These are phyloP conservation scores for Sporothrix dimorphospora DNA, from an alignment of 2,329 filamentous ascomycete species.

Conservation along the genomic window DNA sequence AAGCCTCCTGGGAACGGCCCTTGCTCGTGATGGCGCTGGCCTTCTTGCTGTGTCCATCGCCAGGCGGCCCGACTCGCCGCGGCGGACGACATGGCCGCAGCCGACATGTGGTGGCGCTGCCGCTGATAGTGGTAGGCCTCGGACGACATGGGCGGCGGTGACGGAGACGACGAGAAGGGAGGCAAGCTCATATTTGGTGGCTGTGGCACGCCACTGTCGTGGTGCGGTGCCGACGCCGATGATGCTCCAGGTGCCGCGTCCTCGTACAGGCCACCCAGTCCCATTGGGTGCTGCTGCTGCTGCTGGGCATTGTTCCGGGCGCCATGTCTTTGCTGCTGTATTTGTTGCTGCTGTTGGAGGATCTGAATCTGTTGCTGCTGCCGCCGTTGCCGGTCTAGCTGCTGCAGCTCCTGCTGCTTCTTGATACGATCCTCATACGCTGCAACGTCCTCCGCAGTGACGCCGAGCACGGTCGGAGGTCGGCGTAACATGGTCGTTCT, in stretches of 20 bases:
- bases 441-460: conserved; percentile 72
- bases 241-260: background rate
- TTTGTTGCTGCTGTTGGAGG: conserved; percentile 22
- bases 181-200: background rate
- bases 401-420: conserved; percentile 27
- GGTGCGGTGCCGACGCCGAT: background rate
- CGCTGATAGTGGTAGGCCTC: conserved; percentile 22
- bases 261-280: background rate
- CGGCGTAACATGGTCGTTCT: conserved; percentile 46
- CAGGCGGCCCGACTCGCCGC: conserved; percentile 23
- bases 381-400: conserved; percentile 17
- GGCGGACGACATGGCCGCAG: conserved; percentile 26
- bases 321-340: background rate
- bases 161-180: conserved; percentile 23
- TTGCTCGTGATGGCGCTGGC: conserved; percentile 27
- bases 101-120: conserved; percentile 27
- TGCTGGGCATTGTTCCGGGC: no score
- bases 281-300: background rate
- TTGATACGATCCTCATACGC: conserved; percentile 66
- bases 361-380: conserved; percentile 27
- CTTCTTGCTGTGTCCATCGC: conserved; percentile 29
- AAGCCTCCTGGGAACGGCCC: conserved; percentile 26
- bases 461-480: conserved; percentile 66
- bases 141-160: conserved; percentile 19
- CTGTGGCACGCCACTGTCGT: background rate